phyloP scores from a whole-genome alignment of 1,139 yeast genomes.

The Waltiozyma sp. region DNA sequence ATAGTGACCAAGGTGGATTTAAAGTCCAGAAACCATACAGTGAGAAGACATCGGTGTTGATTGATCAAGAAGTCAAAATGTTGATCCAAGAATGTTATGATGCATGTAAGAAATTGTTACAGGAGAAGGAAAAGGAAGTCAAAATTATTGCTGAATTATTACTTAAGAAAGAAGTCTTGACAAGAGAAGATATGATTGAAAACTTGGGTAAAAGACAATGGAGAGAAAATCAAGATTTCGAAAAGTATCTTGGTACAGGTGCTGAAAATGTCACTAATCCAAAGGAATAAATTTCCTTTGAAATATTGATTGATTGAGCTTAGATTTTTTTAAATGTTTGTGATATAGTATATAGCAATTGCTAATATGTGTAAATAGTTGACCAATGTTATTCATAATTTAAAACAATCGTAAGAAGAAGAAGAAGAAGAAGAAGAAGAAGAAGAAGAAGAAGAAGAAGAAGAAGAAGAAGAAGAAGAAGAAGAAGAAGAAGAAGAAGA shows the following conservation, averaged over 20 bases:
- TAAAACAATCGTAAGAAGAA: too few species aligned
- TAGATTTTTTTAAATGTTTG: too few species aligned
- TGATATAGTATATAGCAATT: too few species aligned
- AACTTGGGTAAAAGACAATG: slow-evolving; percentile 67
- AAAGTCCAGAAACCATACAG: slow-evolving; percentile 55
- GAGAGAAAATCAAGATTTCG: slow-evolving; percentile 74
- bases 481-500: too few species aligned
- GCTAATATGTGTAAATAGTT: too few species aligned
- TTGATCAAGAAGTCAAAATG: slow-evolving; percentile 57
- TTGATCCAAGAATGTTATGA: slow-evolving; percentile 44
- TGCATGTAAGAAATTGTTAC: slow-evolving; percentile 42
- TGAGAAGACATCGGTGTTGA: slow-evolving; percentile 53
- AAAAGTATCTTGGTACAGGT: slow-evolving; percentile 48
- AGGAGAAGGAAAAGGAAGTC: slow-evolving; percentile 50
- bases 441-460: too few species aligned
- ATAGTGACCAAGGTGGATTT: slow-evolving; percentile 22
- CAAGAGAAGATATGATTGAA: slow-evolving; percentile 73
- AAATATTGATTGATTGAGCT: too few species aligned
- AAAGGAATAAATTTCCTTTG: slow-evolving; percentile 1
- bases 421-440: too few species aligned
- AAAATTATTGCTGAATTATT: slow-evolving; percentile 63
- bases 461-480: too few species aligned
- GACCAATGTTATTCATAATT: too few species aligned
- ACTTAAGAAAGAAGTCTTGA: slow-evolving; percentile 56
- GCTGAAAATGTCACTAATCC: slow-evolving; percentile 8